phyloP scores from a whole-genome alignment of 129 eudicot genomes.

The Heracleum sosnowskyi region DNA sequence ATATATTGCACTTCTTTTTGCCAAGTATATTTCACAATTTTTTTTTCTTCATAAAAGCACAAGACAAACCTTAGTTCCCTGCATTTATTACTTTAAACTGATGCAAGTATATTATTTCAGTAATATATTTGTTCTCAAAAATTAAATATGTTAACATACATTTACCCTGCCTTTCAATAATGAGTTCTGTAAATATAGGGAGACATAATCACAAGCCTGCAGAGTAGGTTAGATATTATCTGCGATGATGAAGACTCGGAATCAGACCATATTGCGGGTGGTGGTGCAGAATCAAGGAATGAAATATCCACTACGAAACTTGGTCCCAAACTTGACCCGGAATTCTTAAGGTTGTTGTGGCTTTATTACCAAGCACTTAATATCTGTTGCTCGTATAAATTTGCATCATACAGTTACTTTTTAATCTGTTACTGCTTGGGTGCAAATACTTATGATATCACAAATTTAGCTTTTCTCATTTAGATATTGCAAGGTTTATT shows the following conservation, averaged over 20 bases:
- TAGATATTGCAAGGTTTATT: not conserved
- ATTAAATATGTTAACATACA: not conserved
- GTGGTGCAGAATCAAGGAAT: conserved; percentile 26
- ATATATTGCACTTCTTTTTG: not conserved
- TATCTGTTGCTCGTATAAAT: not conserved
- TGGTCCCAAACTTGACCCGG: conserved; percentile 38
- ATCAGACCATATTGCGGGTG: conserved; percentile 26
- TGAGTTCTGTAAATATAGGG: conserved; percentile 36
- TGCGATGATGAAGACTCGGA: conserved; percentile 78
- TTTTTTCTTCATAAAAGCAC: not conserved
- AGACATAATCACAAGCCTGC: conserved; percentile 66
- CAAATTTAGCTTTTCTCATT: not conserved
- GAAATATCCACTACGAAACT: conserved; percentile 27
- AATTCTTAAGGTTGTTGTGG: conserved; percentile 45
- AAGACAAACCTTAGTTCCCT: not conserved
- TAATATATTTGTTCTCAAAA: not conserved
- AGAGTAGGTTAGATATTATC: conserved; percentile 71
- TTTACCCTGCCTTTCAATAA: not conserved
- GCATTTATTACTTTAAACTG: not conserved
- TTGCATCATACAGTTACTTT: not conserved
- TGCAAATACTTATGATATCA: not conserved
- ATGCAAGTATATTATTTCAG: not conserved
- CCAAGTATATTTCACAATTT: not conserved
- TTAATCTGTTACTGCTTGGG: not conserved
- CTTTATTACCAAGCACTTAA: not conserved